phyloP scores from a whole-genome alignment of 768 basidiomycete species.

The Coprinopsis sp. region DNA sequence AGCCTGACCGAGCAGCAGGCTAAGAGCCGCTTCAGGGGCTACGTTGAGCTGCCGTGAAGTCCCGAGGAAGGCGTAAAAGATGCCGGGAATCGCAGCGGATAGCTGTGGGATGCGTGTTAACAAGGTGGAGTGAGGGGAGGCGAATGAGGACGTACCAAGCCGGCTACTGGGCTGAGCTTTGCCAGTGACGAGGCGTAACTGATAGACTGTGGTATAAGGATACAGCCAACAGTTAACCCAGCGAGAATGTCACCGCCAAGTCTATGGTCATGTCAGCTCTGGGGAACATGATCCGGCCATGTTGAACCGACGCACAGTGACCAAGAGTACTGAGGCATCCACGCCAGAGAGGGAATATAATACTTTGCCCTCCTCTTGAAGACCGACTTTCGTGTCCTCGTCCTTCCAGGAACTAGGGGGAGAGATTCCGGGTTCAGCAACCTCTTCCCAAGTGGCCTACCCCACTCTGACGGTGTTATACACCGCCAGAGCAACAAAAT shows the following conservation, averaged over 20 bases:
- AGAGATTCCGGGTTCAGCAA: conserved; percentile 10
- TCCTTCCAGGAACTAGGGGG: conserved; percentile 8
- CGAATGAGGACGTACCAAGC: conserved; percentile 52
- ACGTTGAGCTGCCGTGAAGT: conserved; percentile 79
- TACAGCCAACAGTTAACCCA: conserved; percentile 79
- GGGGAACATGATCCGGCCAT: conserved; percentile 3
- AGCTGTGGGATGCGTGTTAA: conserved; percentile 41
- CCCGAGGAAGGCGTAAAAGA: conserved; percentile 88
- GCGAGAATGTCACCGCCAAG: conserved; percentile 65
- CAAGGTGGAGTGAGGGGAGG: neutral
- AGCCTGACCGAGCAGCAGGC: conserved; percentile 83
- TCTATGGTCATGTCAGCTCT: conserved; percentile 16
- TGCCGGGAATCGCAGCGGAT: conserved; percentile 79
- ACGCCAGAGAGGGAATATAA: conserved; percentile 71
- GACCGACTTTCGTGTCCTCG: conserved; percentile 18
- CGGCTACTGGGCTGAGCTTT: conserved; percentile 78
- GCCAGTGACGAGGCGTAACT: conserved; percentile 90
- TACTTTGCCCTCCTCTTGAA: conserved; percentile 54
- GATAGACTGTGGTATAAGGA: conserved; percentile 84
- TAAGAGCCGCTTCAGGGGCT: conserved; percentile 86
- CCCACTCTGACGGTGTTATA: no score
- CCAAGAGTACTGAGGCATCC: conserved; percentile 74
- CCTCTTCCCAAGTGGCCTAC: neutral
- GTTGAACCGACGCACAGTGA: conserved; percentile 48
- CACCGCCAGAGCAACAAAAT: no score